Percentiles rank a stretch among this genome's conserved stretches.
These are phyloP conservation scores for Exserohilum turcica DNA, from an alignment of 2,329 filamentous ascomycete species.

Conservation along the genomic window DNA sequence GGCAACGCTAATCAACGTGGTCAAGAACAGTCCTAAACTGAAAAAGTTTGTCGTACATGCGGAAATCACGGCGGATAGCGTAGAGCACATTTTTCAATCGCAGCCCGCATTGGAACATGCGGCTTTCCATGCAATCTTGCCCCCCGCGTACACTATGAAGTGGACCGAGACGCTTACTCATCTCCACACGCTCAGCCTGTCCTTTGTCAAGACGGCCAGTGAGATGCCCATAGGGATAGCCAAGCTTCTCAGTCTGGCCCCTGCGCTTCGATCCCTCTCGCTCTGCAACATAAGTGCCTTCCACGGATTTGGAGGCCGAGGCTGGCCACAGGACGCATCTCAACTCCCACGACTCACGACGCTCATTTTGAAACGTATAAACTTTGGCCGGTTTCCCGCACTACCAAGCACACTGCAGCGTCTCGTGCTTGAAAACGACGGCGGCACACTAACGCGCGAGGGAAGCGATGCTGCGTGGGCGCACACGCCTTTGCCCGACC, in stretches of 20 bases:
- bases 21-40: conserved; percentile 29
- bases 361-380: conserved; percentile 19
- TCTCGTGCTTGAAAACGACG: conserved; percentile 13
- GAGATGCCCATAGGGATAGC: background rate
- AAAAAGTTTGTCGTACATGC: conserved; percentile 34
- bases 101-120: conserved; percentile 33
- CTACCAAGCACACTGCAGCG: conserved; percentile 26
- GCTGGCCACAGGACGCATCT: conserved; percentile 2
- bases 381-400: conserved; percentile 1
- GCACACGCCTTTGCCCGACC: background rate
- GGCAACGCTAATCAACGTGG: conserved; percentile 39
- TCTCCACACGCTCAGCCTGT: conserved; percentile 31
- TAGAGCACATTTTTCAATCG: conserved; percentile 35
- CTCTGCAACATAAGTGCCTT: conserved; percentile 12
- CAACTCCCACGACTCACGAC: conserved; percentile 13
- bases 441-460: background rate
- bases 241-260: conserved; percentile 16
- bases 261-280: conserved; percentile 19
- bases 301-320: background rate
- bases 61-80: conserved; percentile 33
- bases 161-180: conserved; percentile 36
- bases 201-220: background rate
- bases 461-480: background rate
- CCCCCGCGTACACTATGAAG: background rate
- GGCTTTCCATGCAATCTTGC: conserved; percentile 21